Evolutionary conservation across 352 stramenopile genomes (phyloP), one percentile per base, ranked within the genome.

Genomic region (Globisporangium ultimum): DNA sequence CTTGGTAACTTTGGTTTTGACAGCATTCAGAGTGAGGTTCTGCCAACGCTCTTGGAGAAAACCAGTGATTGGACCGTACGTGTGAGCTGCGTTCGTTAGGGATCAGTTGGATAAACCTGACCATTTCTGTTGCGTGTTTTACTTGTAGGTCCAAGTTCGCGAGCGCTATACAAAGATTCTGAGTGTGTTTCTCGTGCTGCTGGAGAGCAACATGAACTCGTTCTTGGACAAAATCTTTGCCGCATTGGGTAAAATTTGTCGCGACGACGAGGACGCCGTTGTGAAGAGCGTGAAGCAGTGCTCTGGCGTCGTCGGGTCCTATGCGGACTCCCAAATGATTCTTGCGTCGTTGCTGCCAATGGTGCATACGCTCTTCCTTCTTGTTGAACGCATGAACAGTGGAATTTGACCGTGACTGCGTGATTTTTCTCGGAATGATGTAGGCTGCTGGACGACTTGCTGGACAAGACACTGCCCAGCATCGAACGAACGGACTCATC

Each of bases 401-500:
- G 28, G 9, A n/a, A 28, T 28, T 2, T 28, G 24, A 28, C 24
- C 24, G 24, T 24, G 20, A n/a, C 34, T 41, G 28, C 14, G 14
- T 40, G 10, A 15, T 34, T 52, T 5, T 48, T 24, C 32, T 52
- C n/a, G 47, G 8, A 56, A 28, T 48, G 0, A 32, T 18, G 18
- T 47, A 81, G 72, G 64, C 84, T 13, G 72, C 74, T 21, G 85
- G 85, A 24, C 68, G 76, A 20, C 61, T 88, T 11, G 67, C 82
- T 53, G 85, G 85, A 3, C 83, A 91, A 53, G 83, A 93, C 65
- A 91, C 85, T 12, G 71, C 81, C 9, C 83, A 87, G 51, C 80
- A 95, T 60, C 81, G 85, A 34, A 92, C 73, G 18, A 91, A 91
- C 54, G 85, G 83, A 3, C 62, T 95, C 28, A 84, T 91, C 42